A percentile compares a stretch with the other conserved stretches of the same genome.
These are phyloP conservation scores for Cruciata laevipes DNA, from an alignment of 257 asterid species.

Conservation along the genomic window DNA sequence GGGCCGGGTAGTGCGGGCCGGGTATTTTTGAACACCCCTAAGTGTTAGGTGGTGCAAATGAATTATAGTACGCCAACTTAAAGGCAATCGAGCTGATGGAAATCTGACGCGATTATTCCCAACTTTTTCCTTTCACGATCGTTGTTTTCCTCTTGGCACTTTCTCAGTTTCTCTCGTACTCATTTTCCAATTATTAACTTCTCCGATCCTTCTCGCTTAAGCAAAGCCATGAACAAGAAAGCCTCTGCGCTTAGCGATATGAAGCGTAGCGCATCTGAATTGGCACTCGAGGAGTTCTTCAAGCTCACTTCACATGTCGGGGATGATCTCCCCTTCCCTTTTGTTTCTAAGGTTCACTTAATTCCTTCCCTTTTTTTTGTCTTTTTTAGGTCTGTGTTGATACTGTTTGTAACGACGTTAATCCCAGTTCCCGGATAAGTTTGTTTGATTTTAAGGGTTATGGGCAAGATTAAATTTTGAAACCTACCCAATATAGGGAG, in stretches of 20 bases:
- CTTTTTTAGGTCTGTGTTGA: background rate
- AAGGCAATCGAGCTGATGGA: conserved; percentile 6
- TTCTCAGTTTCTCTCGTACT: conserved; percentile 24
- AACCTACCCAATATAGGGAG: background rate
- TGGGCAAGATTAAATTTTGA: background rate
- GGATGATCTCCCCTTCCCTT: conserved; percentile 9
- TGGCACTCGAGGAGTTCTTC: conserved; percentile 46
- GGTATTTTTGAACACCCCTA: too few relatives aligned
- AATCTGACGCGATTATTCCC: conserved; percentile 35
- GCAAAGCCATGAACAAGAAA: conserved; percentile 21
- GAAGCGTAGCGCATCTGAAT: conserved; percentile 54
- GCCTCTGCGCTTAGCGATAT: conserved; percentile 18
- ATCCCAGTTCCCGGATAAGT: background rate
- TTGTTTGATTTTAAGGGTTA: background rate
- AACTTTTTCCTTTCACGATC: conserved; percentile 25
- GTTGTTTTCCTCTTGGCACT: conserved; percentile 31
- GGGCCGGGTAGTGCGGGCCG: too few relatives aligned
- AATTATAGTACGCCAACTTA: background rate
- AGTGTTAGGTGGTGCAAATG: too few relatives aligned
- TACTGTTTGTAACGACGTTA: background rate
- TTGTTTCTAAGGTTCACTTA: conserved; percentile 11
- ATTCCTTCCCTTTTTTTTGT: background rate
- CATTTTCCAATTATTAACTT: conserved; percentile 13
- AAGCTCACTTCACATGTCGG: conserved; percentile 17
- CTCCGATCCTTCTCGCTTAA: conserved; percentile 16